Evolutionary conservation across 2,329 filamentous ascomycete genomes (phyloP).

Genomic region (Fusarium setosum): DNA sequence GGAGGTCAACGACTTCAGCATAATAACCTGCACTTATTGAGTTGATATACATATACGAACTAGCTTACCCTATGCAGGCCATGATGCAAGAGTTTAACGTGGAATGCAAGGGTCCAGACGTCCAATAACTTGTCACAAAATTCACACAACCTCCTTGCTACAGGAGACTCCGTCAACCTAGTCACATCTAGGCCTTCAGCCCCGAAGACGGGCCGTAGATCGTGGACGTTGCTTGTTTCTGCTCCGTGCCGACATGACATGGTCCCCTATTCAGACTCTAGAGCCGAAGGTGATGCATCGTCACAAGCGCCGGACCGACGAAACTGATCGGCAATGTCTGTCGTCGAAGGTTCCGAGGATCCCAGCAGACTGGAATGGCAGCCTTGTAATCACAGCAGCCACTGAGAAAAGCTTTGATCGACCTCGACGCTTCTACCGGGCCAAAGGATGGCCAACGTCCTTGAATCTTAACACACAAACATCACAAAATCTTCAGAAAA

Average conservation of each 20-base stretch:
- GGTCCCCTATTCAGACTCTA: constrained; percentile 9
- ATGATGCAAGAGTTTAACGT: neutral
- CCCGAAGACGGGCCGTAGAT: constrained; percentile 36
- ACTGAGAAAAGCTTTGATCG: neutral
- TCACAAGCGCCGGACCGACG: neutral
- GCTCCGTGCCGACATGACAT: constrained; percentile 8
- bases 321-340: neutral
- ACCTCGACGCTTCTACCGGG: neutral
- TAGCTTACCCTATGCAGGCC: neutral
- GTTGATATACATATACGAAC: neutral
- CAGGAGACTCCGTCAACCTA: constrained; percentile 24
- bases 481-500: neutral
- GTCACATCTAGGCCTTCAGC: constrained; percentile 24
- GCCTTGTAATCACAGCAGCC: neutral
- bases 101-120: neutral
- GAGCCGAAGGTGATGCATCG: constrained; percentile 9
- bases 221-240: neutral
- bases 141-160: neutral
- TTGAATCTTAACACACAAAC: neutral
- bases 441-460: neutral
- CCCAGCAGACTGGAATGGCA: neutral
- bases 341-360: neutral
- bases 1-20: neutral
- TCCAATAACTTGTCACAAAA: neutral
- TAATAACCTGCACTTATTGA: neutral